Conservation (phyloP, 345 rosid species). For the Ceriops zippeliana region DNA sequence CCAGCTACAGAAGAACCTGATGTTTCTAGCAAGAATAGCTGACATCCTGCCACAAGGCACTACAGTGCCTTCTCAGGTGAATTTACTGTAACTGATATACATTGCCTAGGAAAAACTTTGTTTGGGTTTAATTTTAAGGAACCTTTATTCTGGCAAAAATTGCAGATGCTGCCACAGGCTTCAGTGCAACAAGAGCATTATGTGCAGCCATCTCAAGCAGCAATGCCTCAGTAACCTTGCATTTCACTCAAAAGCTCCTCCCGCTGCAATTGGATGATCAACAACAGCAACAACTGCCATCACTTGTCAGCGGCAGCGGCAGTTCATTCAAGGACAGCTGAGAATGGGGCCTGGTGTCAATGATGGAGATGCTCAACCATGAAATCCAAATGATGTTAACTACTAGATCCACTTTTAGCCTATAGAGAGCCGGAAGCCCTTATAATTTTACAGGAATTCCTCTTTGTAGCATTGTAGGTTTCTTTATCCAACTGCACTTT, state of each 20-base stretch:
- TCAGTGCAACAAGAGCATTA: slow-evolving; percentile 27
- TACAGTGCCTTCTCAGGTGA: slow-evolving; percentile 26
- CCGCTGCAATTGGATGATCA: slow-evolving; percentile 22
- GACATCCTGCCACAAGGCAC: slow-evolving; percentile 33
- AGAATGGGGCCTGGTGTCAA: slow-evolving; percentile 15
- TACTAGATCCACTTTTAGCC: background rate
- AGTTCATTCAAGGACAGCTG: slow-evolving; percentile 20
- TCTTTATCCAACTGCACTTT: no score
- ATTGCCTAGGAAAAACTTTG: background rate
- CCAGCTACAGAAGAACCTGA: slow-evolving; percentile 39
- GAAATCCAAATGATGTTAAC: background rate
- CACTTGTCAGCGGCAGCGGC: slow-evolving; percentile 23
- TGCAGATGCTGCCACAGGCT: slow-evolving; percentile 17
- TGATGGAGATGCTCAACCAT: slow-evolving; percentile 2
- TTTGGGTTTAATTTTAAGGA: background rate
- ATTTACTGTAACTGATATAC: no score
- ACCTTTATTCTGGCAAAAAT: background rate
- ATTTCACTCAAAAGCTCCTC: slow-evolving; percentile 6
- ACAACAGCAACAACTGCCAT: slow-evolving; percentile 15
- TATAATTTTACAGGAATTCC: background rate
- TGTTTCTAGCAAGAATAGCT: slow-evolving; percentile 37
- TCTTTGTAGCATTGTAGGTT: background rate
- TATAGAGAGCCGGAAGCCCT: background rate
- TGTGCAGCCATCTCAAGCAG: slow-evolving; percentile 24
- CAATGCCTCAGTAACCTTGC: slow-evolving; percentile 26